phyloP scores from a whole-genome alignment of 352 stramenopile species.

The Phytopythium aichiense region DNA sequence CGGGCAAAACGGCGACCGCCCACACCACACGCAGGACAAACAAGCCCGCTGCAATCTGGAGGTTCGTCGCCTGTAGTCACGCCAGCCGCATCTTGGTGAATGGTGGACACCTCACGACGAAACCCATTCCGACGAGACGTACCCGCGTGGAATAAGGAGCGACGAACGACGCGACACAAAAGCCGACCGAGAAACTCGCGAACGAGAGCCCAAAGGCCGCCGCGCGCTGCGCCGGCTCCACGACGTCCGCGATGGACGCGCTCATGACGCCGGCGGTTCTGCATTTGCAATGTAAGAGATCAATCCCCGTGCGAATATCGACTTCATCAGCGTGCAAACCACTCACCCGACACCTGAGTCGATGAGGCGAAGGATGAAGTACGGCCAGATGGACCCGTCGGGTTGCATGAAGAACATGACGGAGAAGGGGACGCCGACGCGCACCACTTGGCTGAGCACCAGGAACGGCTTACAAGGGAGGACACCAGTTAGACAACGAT shows the following conservation, averaged over 20 bases:
- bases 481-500: neutral
- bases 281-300: neutral
- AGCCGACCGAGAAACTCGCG: conserved; percentile 48
- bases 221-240: conserved; percentile 45
- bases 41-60: conserved; percentile 38
- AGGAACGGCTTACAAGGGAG: conserved; percentile 49
- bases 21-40: conserved; percentile 55
- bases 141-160: conserved; percentile 54
- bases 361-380: conserved; percentile 53
- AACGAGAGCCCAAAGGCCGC: conserved; percentile 58
- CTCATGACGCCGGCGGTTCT: conserved; percentile 55
- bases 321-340: no score
- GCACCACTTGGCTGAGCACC: conserved; percentile 55
- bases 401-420: conserved; percentile 67
- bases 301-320: neutral
- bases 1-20: conserved; percentile 44
- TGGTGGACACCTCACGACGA: neutral
- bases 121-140: conserved; percentile 1
- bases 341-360: conserved; percentile 53
- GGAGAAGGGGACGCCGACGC: conserved; percentile 57
- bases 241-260: conserved; percentile 57
- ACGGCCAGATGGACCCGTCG: conserved; percentile 50
- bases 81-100: neutral
- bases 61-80: conserved; percentile 32
- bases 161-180: conserved; percentile 45